Percentiles rank a stretch among this genome's conserved stretches.
Conservation (phyloP, 1,139 yeast species). For the Tardiomyces depauwii region DNA sequence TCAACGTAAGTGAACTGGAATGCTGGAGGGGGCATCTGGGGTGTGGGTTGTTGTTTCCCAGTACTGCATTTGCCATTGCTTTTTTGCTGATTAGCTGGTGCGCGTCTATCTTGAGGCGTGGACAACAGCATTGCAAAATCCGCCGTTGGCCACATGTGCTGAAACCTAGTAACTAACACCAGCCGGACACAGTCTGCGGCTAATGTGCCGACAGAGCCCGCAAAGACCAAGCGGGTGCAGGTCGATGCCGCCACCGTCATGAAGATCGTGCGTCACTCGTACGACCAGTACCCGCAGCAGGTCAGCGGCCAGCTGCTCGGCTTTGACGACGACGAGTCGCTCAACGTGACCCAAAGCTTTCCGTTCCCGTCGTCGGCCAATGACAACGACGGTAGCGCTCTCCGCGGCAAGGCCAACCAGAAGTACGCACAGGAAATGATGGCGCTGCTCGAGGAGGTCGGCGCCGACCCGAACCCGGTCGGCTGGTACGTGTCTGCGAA, state of each 20-base stretch:
- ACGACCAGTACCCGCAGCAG: slow-evolving; percentile 55
- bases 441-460: slow-evolving; percentile 49
- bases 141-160: too few relatives aligned
- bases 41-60: too few relatives aligned
- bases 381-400: slow-evolving; percentile 28
- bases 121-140: too few relatives aligned
- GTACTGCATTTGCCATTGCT: too few relatives aligned
- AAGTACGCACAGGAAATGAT: slow-evolving; percentile 64
- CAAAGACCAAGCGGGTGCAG: slow-evolving; percentile 12
- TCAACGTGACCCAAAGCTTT: slow-evolving; percentile 47
- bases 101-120: too few relatives aligned
- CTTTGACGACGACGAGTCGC: slow-evolving; percentile 44
- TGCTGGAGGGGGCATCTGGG: too few relatives aligned
- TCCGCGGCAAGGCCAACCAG: slow-evolving; percentile 43
- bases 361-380: slow-evolving; percentile 44
- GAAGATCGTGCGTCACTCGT: slow-evolving; percentile 61
- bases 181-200: too few relatives aligned
- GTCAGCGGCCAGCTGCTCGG: slow-evolving; percentile 75
- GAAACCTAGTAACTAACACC: too few relatives aligned
- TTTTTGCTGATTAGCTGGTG: too few relatives aligned
- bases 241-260: slow-evolving; percentile 41
- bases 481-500: slow-evolving; percentile 76
- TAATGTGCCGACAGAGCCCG: too few relatives aligned
- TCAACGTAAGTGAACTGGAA: too few relatives aligned
- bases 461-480: slow-evolving; percentile 59